Conservation (phyloP, 1,284 basidiomycete species). For the Melampsora larici-populina region DNA sequence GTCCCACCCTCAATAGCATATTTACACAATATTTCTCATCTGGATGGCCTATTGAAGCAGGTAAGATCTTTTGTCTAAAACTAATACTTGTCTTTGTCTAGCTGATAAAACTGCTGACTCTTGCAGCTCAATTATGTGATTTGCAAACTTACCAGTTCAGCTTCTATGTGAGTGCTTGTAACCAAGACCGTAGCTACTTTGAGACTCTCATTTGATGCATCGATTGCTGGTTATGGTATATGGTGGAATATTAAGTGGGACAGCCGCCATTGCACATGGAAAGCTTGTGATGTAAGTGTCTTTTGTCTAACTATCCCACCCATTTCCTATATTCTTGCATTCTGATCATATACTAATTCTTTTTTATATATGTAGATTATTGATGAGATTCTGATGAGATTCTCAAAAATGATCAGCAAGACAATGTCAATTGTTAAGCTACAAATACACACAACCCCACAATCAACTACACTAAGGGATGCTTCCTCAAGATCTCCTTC, state of each 20-base stretch:
- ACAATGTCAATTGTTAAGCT: too few relatives aligned
- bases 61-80: constrained; percentile 3
- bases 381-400: too few relatives aligned
- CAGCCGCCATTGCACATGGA: neutral
- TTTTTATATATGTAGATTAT: too few relatives aligned
- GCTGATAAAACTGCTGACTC: neutral
- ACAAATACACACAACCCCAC: too few relatives aligned
- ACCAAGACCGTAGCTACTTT: neutral
- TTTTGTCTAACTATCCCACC: too few relatives aligned
- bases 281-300: too few relatives aligned
- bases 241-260: constrained; percentile 15
- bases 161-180: constrained; percentile 12
- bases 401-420: too few relatives aligned
- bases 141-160: constrained; percentile 12
- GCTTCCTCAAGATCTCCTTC: too few relatives aligned
- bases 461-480: too few relatives aligned
- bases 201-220: constrained; percentile 6
- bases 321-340: too few relatives aligned
- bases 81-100: neutral
- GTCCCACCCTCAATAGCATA: neutral
- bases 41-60: constrained; percentile 14
- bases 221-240: constrained; percentile 22
- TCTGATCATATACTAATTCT: too few relatives aligned
- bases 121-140: constrained; percentile 19
- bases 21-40: neutral